phyloP scores from a whole-genome alignment of 306 rosid genomes.

The Acacia confusa region DNA sequence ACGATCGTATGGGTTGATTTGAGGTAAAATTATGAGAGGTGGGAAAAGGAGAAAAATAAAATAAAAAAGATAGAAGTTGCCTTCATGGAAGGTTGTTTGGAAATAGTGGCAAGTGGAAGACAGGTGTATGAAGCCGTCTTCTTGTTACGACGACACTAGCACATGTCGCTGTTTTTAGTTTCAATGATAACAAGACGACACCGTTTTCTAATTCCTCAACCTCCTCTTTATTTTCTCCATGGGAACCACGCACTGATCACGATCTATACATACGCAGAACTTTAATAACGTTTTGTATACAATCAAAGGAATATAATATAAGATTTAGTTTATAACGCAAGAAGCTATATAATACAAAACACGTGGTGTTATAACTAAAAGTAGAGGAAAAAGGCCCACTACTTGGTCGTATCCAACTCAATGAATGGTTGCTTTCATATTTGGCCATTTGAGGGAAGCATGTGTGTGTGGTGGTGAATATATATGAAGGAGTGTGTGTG shows the following conservation, averaged over 20 bases:
- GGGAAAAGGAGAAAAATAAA: background rate
- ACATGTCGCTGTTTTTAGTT: conserved; percentile 33
- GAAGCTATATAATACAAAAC: background rate
- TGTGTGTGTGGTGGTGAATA: background rate
- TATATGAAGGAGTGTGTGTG: background rate
- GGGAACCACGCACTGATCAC: background rate
- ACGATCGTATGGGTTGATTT: conserved; percentile 4
- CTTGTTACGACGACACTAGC: conserved; percentile 34
- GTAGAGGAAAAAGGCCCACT: background rate
- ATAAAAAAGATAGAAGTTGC: background rate
- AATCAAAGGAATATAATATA: background rate
- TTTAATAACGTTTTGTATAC: background rate
- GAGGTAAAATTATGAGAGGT: conserved; percentile 7
- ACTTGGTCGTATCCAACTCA: background rate
- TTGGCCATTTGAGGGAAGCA: background rate
- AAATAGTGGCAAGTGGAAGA: conserved; percentile 32
- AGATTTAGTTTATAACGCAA: no score
- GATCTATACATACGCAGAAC: no score
- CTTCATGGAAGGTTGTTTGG: conserved; percentile 16
- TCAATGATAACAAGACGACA: conserved; percentile 36
- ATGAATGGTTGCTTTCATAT: background rate
- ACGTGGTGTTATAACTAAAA: background rate
- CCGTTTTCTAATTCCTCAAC: conserved; percentile 22
- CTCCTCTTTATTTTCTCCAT: background rate
- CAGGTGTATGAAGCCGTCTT: conserved; percentile 40